Evolutionary conservation across 805 yeast species (phyloP).

Genomic region (Brettanomyces nanus): DNA sequence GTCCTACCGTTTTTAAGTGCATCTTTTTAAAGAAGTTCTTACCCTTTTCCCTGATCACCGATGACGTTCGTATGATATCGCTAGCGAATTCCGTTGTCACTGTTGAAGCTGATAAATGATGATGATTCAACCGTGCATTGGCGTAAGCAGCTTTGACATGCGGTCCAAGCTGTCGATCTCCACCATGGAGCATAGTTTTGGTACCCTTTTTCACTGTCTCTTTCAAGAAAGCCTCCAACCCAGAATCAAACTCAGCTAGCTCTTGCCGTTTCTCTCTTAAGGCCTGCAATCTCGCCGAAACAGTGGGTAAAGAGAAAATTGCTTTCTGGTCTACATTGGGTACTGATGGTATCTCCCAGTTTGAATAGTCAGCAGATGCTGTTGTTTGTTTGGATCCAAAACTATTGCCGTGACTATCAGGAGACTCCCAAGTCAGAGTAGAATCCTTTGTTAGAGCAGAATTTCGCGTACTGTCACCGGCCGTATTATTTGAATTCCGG

Average conservation of each 20-base stretch:
- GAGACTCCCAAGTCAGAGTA: neutral
- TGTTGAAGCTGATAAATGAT: constrained; percentile 2
- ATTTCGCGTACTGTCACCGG: neutral
- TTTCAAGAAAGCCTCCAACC: constrained; percentile 48
- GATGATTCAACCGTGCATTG: constrained; percentile 21
- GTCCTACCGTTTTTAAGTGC: constrained; percentile 9
- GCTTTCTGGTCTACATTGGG: neutral
- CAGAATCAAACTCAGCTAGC: constrained; percentile 42
- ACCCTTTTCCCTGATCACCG: constrained; percentile 19
- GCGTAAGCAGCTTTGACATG: constrained; percentile 61
- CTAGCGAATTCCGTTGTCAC: constrained; percentile 28
- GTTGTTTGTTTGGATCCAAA: neutral
- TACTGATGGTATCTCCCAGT: constrained; percentile 1
- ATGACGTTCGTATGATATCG: constrained; percentile 30
- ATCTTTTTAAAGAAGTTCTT: constrained; percentile 19
- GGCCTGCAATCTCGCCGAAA: constrained; percentile 19
- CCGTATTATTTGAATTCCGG: neutral
- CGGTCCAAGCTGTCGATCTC: constrained; percentile 31
- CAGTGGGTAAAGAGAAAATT: constrained; percentile 1
- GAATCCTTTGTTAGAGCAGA: neutral
- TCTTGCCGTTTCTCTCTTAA: constrained; percentile 35
- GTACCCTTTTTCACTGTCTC: constrained; percentile 10
- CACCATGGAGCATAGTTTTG: constrained; percentile 2
- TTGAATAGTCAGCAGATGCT: neutral
- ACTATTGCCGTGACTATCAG: neutral